phyloP scores from a whole-genome alignment of 306 rosid genomes.

The Corylus heterophylla region DNA sequence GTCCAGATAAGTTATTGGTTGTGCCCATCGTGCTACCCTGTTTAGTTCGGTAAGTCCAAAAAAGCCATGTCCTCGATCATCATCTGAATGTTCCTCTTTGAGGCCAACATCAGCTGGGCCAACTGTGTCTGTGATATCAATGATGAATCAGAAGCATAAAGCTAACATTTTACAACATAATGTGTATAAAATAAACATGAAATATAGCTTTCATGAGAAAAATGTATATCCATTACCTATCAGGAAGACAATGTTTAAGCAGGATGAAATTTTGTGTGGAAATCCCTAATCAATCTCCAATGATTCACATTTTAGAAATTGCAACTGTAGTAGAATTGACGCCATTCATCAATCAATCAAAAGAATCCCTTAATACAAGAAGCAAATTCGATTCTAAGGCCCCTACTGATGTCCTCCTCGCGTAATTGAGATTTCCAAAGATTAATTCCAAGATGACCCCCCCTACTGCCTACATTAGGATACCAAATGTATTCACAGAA shows the following conservation, averaged over 20 bases:
- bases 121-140: slow-evolving; percentile 52
- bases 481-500: neutral
- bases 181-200: neutral
- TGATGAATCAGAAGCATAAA: slow-evolving; percentile 21
- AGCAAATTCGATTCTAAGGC: neutral
- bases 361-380: neutral
- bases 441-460: neutral
- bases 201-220: too few species aligned
- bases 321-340: neutral
- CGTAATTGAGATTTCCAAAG: neutral
- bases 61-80: slow-evolving; percentile 80
- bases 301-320: too few species aligned
- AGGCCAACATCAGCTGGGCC: slow-evolving; percentile 80
- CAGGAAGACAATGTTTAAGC: too few species aligned
- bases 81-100: slow-evolving; percentile 64
- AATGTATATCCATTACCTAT: too few species aligned
- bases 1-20: slow-evolving; percentile 80
- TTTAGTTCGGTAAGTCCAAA: slow-evolving; percentile 56
- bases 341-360: neutral
- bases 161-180: slow-evolving; percentile 4
- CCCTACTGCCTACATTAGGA: neutral
- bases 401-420: neutral
- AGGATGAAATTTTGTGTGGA: too few species aligned
- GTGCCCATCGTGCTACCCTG: slow-evolving; percentile 79
- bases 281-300: too few species aligned